phyloP scores from a whole-genome alignment of 31 red algal species.

The Porphyra umbilicalis region DNA sequence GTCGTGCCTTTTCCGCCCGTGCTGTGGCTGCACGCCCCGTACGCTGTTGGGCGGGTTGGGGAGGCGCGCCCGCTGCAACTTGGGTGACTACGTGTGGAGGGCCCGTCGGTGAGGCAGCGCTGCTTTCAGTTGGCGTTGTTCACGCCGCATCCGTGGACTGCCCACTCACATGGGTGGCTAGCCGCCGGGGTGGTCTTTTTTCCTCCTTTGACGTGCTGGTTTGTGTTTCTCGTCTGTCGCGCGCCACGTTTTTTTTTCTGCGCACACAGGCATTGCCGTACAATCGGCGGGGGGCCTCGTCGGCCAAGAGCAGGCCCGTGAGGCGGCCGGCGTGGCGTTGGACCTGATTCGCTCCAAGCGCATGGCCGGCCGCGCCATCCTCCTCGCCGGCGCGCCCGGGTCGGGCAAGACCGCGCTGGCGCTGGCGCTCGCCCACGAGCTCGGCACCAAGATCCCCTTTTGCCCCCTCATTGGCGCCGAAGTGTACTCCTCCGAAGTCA shows the following conservation, averaged over 20 bases:
- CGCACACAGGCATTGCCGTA: slow-evolving; percentile 1
- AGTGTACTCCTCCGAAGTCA: slow-evolving; percentile 98
- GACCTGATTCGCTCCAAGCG: slow-evolving; percentile 92
- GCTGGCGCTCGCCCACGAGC: slow-evolving; percentile 77
- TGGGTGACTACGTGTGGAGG: no score
- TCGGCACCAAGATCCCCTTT: slow-evolving; percentile 91
- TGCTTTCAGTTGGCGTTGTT: no score
- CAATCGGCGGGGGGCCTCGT: slow-evolving; percentile 87
- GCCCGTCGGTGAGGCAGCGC: no score
- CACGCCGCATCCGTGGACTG: no score
- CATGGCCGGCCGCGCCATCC: slow-evolving; percentile 90
- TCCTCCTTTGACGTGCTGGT: neutral
- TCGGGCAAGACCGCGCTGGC: slow-evolving; percentile 95
- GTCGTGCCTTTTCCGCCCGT: no score
- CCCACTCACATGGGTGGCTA: no score
- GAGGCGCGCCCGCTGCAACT: no score
- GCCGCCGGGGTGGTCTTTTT: no score
- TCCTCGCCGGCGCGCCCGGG: slow-evolving; percentile 82
- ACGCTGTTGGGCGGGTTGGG: no score
- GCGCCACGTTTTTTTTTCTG: neutral
- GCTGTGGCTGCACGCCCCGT: no score
- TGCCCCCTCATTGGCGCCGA: slow-evolving; percentile 94
- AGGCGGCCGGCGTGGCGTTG: slow-evolving; percentile 90
- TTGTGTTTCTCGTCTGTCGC: neutral
- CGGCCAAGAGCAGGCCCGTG: slow-evolving; percentile 88